Evolutionary conservation across 257 asterid genomes (phyloP).

Genomic region (Linderniella brevidens): DNA sequence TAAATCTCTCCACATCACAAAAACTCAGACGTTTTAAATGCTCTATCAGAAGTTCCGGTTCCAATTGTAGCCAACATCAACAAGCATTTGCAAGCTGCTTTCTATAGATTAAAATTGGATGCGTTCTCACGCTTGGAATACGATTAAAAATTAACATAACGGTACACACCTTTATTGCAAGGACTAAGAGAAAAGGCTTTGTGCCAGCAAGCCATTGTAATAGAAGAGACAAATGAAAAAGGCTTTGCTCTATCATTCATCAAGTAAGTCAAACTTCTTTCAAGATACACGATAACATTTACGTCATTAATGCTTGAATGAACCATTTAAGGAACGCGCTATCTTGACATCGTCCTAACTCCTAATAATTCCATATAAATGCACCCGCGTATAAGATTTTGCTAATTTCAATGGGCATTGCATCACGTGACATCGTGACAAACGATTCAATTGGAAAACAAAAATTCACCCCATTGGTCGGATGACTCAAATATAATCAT

Average conservation of each 20-base stretch:
- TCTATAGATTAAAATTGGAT: constrained; percentile 4
- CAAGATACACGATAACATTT: no score
- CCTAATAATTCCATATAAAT: no score
- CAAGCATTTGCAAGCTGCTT: background rate
- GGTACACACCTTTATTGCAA: background rate
- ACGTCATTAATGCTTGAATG: no score
- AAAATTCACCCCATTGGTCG: no score
- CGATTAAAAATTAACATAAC: no score
- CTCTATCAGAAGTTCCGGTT: constrained; percentile 1
- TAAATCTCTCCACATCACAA: background rate
- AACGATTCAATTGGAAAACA: no score
- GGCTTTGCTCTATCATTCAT: constrained; percentile 8
- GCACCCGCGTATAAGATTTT: no score
- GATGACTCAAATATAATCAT: no score
- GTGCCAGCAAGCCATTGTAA: constrained; percentile 2
- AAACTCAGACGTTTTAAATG: background rate
- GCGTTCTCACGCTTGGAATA: background rate
- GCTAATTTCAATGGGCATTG: no score
- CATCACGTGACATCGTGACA: no score
- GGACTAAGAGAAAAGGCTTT: constrained; percentile 3
- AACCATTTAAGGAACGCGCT: no score
- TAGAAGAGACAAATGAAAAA: constrained; percentile 2
- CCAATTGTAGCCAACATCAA: background rate
- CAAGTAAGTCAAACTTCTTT: background rate
- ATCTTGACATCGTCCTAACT: no score